A percentile compares a stretch with the other conserved stretches of the same genome.
These are phyloP conservation scores for Phaeolepiota aurea DNA, from an alignment of 768 basidiomycete species.

Conservation along the genomic window DNA sequence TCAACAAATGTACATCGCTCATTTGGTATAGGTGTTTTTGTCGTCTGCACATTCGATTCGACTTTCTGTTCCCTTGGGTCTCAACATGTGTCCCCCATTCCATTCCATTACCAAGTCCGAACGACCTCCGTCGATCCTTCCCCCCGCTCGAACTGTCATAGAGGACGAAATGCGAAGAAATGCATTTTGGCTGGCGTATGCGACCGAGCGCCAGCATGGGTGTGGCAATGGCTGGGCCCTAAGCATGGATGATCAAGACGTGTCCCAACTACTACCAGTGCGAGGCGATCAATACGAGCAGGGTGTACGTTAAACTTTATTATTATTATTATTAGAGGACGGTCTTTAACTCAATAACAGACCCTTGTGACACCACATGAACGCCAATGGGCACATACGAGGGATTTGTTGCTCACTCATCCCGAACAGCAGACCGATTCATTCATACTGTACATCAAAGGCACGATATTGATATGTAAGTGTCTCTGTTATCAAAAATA, in stretches of 20 bases:
- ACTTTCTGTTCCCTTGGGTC: conserved; percentile 52
- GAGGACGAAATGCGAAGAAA: conserved; percentile 71
- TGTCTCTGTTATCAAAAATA: conserved; percentile 1
- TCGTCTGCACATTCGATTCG: conserved; percentile 51
- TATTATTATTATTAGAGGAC: conserved; percentile 2
- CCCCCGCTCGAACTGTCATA: conserved; percentile 47
- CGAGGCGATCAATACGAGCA: conserved; percentile 50
- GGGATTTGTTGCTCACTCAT: conserved; percentile 52
- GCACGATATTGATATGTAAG: conserved; percentile 53
- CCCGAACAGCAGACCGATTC: conserved; percentile 59
- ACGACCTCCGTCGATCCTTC: conserved; percentile 50
- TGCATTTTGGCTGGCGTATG: conserved; percentile 67
- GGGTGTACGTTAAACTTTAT: conserved; percentile 36
- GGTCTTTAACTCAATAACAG: too few relatives aligned
- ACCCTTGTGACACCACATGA: conserved; percentile 38
- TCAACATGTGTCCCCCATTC: conserved; percentile 64
- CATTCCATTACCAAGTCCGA: conserved; percentile 53
- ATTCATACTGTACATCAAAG: conserved; percentile 65
- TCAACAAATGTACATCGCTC: neutral
- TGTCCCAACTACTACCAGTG: conserved; percentile 63
- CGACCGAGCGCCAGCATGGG: conserved; percentile 58
- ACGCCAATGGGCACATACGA: conserved; percentile 62
- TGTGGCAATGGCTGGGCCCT: conserved; percentile 66
- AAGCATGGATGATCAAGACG: conserved; percentile 64
- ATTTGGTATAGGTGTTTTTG: conserved; percentile 43